Conservation (phyloP, 2,329 filamentous ascomycete species). For the Chaetomium strumarium region DNA sequence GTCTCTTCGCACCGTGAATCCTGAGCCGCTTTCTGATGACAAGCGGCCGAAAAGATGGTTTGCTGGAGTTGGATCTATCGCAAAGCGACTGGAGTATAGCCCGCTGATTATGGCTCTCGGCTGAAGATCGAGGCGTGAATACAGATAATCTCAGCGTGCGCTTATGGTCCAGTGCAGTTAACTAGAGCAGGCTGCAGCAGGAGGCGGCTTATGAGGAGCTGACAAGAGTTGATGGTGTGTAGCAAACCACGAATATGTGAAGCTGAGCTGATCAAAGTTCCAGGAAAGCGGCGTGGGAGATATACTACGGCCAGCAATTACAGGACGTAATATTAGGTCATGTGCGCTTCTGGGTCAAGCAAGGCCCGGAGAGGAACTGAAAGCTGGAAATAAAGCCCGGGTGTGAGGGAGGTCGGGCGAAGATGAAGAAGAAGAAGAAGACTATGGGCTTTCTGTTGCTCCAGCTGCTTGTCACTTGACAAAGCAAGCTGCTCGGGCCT, state of each 20-base stretch:
- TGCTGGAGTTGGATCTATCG: slow-evolving; percentile 19
- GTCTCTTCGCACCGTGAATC: slow-evolving; percentile 20
- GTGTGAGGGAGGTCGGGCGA: slow-evolving; percentile 14
- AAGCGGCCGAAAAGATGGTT: slow-evolving; percentile 25
- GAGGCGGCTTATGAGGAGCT: slow-evolving; percentile 3
- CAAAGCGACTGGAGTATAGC: slow-evolving; percentile 17
- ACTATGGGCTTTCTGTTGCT: slow-evolving; percentile 20
- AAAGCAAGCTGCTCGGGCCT: slow-evolving; percentile 16
- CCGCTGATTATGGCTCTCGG: slow-evolving; percentile 5
- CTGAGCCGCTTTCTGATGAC: slow-evolving; percentile 22
- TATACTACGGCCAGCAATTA: slow-evolving; percentile 16
- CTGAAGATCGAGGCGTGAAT: not conserved
- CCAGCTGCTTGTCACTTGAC: slow-evolving; percentile 26
- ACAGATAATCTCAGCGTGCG: not conserved
- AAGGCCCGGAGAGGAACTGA: slow-evolving; percentile 11
- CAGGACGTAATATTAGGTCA: slow-evolving; percentile 21
- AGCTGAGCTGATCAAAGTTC: slow-evolving; percentile 1
- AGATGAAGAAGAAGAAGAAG: slow-evolving; percentile 13
- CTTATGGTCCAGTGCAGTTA: not conserved
- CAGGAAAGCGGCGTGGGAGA: slow-evolving; percentile 1
- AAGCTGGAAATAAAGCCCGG: slow-evolving; percentile 17
- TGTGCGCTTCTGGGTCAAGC: slow-evolving; percentile 11
- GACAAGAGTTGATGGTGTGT: slow-evolving; percentile 2
- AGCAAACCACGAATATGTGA: slow-evolving; percentile 5
- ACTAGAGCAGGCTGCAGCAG: not conserved